These are phyloP conservation scores for Trypanosoma lewisi DNA, from an alignment of 208 protist genomes.

Conservation along the genomic window DNA sequence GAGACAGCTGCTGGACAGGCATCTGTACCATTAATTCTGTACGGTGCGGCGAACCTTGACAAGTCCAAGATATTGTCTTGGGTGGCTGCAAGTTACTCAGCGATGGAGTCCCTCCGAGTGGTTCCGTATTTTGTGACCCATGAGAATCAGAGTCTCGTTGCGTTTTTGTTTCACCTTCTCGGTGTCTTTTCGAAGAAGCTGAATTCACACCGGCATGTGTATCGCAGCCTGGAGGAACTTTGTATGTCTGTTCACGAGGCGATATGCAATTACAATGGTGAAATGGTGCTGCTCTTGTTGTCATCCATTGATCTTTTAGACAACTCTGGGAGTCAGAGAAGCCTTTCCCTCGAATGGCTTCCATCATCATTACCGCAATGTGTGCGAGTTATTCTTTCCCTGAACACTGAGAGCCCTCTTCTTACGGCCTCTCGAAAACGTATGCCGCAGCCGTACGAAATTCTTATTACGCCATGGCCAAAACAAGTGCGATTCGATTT, in stretches of 20 bases:
- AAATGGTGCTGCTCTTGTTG: constrained; percentile 53
- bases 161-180: constrained; percentile 63
- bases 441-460: constrained; percentile 79
- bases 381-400: constrained; percentile 57
- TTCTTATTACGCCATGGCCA: constrained; percentile 56
- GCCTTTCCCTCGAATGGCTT: constrained; percentile 62
- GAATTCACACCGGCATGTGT: constrained; percentile 29
- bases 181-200: constrained; percentile 29
- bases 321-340: constrained; percentile 40
- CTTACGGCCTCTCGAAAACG: constrained; percentile 66
- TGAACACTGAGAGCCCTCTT: constrained; percentile 68
- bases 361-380: constrained; percentile 51
- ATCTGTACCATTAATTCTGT: constrained; percentile 67
- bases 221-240: constrained; percentile 43
- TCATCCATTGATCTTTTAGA: constrained; percentile 59
- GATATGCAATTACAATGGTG: constrained; percentile 50
- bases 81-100: constrained; percentile 30
- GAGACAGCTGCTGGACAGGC: constrained; percentile 29
- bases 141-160: constrained; percentile 45
- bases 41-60: constrained; percentile 52
- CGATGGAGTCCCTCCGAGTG: constrained; percentile 23
- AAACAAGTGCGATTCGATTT: constrained; percentile 44
- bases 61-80: constrained; percentile 60
- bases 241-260: constrained; percentile 40
- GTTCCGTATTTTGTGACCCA: constrained; percentile 38